Base-by-base conservation (phyloP, 2,329 filamentous ascomycete genomes). In the Ilyonectria destructans region DNA sequence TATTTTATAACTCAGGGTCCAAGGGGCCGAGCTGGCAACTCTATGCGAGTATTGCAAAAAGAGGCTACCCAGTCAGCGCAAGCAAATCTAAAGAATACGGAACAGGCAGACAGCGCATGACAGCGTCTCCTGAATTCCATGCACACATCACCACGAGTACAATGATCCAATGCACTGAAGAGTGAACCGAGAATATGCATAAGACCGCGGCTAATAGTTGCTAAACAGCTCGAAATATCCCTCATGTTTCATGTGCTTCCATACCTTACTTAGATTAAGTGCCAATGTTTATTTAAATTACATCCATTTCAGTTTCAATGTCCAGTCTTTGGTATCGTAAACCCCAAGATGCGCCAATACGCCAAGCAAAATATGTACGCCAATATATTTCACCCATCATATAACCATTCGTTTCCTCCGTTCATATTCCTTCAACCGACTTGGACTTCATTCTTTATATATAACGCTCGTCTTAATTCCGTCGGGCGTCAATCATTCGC, bases 401-500 rank as follows among this genome's bases (percentile, higher is more conserved):
- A 26, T 35, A 31, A 51, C 49, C 49, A 29, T 15, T 31, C 10
- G 26, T 29, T 46, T 55, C 40, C 37, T 56, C 46, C 37, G 26
- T 17, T 15, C 17, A 5, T 40, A 5, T 40, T 2, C 52, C 13
- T 29, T 63, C 40, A 66, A n/a, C 37, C 21, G 21, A 15, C 26
- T 15, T 35, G 9, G n/a, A 31, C 19, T 54, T 15, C 12, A 9
- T 21, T 33, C n/a, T 19, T 8, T 54, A 19, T 21, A 35, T 12
- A 35, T 31, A 43, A 17, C 40, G 15, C 40, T 59, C 19, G 1
- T 19, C 3, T 66, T 55, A 69, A 23, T 63, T 65, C 15, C 58
- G 54, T 19, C 71, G 62, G 4, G 78, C 81, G 1, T 85, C 85
- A 55, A 87, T 83, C 69, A 85, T 70, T 0, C 76, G 75, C 31